These are phyloP conservation scores for Hypoxylon rickii DNA, from an alignment of 495 filamentous ascomycete species.

Conservation along the genomic window DNA sequence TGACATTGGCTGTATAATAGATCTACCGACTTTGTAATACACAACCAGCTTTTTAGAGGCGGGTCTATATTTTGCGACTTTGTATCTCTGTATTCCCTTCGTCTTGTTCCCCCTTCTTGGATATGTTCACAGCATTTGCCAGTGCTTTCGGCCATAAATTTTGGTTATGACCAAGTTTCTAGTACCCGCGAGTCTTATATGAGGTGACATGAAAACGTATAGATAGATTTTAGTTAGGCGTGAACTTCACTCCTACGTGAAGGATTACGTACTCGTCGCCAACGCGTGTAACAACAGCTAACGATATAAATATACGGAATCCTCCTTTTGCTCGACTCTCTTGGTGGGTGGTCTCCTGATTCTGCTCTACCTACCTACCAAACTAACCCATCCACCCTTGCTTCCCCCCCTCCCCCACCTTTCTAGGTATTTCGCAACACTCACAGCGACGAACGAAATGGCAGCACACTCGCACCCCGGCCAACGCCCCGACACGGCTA, in stretches of 20 bases:
- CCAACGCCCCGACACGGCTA: conserved; percentile 6
- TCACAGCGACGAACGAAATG: not conserved
- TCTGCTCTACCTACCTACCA: too few species aligned
- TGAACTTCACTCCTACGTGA: conserved; percentile 4
- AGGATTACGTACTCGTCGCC: conserved; percentile 5
- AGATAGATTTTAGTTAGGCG: not conserved
- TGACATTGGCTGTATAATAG: conserved; percentile 37
- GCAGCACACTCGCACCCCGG: not conserved
- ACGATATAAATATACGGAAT: too few species aligned
- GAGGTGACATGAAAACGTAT: conserved; percentile 10
- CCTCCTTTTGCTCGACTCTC: too few species aligned
- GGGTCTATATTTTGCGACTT: not conserved
- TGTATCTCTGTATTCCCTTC: not conserved
- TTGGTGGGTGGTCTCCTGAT: too few species aligned
- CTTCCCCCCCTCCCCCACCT: too few species aligned
- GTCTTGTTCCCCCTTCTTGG: not conserved
- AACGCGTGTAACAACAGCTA: not conserved
- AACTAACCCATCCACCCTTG: too few species aligned
- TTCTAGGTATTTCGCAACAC: too few species aligned
- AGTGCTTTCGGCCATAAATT: not conserved
- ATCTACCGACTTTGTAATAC: conserved; percentile 39
- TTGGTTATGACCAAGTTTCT: too few species aligned
- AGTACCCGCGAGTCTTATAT: too few species aligned
- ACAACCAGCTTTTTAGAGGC: not conserved
- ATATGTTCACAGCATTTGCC: not conserved